Percentiles rank a stretch among this genome's conserved stretches.
These are phyloP conservation scores for Deinandra increscens DNA, from an alignment of 129 eudicot genomes.

Conservation along the genomic window DNA sequence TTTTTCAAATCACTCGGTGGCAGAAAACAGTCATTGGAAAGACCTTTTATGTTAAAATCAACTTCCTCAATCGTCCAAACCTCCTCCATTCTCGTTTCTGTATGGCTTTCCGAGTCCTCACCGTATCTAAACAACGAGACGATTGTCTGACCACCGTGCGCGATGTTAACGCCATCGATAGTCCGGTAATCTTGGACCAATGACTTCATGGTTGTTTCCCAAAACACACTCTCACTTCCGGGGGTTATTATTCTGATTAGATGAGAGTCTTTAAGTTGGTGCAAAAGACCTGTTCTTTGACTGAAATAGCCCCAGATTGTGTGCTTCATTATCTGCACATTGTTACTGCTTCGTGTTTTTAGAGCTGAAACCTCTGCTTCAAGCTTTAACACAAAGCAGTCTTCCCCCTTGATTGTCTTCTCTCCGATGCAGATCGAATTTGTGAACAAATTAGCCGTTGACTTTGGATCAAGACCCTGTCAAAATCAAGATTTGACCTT, in stretches of 20 bases:
- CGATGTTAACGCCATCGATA: conserved; percentile 75
- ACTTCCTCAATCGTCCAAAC: conserved; percentile 85
- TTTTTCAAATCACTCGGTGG: conserved; percentile 77
- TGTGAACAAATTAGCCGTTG: conserved; percentile 75
- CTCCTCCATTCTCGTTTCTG: conserved; percentile 82
- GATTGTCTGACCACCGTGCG: conserved; percentile 63
- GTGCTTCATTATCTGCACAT: conserved; percentile 80
- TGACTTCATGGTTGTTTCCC: conserved; percentile 97
- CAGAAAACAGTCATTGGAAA: conserved; percentile 68
- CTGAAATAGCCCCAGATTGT: conserved; percentile 91
- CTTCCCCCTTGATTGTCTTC: conserved; percentile 59
- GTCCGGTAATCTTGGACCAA: conserved; percentile 68
- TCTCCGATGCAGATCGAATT: conserved; percentile 76
- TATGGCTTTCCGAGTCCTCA: conserved; percentile 53
- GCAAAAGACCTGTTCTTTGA: conserved; percentile 75
- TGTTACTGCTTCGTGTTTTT: conserved; percentile 68
- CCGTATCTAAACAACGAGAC: conserved; percentile 77
- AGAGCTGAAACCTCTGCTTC: conserved; percentile 64
- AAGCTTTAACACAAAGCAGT: conserved; percentile 75
- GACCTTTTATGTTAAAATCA: conserved; percentile 81
- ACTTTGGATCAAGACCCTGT: conserved; percentile 95
- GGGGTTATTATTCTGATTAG: conserved; percentile 59
- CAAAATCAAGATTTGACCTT: conserved; percentile 23
- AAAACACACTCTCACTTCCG: conserved; percentile 55
- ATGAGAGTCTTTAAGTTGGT: conserved; percentile 76